Conservation (phyloP, 768 basidiomycete genomes). For the Leccinum broughii region DNA sequence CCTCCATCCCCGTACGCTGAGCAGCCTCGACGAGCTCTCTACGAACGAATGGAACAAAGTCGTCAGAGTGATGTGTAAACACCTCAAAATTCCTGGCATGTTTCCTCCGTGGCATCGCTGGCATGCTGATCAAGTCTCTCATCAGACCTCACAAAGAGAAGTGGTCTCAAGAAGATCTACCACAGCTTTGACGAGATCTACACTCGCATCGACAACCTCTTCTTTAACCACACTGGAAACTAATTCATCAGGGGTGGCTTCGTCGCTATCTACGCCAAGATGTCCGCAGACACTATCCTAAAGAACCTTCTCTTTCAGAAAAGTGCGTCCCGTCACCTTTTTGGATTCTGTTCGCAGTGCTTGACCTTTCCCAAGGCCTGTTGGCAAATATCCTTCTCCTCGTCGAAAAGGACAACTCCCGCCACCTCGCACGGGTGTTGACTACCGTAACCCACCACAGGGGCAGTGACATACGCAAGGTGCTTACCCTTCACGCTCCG, state of each 20-base stretch:
- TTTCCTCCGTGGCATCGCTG: too few relatives aligned
- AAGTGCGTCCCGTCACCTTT: conserved; percentile 36
- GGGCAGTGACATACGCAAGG: conserved; percentile 46
- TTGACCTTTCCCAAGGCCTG: conserved; percentile 41
- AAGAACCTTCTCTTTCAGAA: conserved; percentile 24
- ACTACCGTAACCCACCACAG: conserved; percentile 64
- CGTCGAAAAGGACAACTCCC: conserved; percentile 44
- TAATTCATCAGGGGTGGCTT: too few relatives aligned
- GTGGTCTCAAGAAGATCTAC: too few relatives aligned
- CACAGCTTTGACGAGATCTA: too few relatives aligned
- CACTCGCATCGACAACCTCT: too few relatives aligned
- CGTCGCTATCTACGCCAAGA: too few relatives aligned
- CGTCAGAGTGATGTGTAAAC: conserved; percentile 48
- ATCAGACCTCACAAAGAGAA: too few relatives aligned
- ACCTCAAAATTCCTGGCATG: conserved; percentile 41
- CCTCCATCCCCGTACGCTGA: neutral
- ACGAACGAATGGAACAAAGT: conserved; percentile 50
- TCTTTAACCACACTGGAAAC: too few relatives aligned
- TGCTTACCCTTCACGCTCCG: conserved; percentile 47
- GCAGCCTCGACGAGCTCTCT: conserved; percentile 22
- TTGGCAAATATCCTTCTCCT: conserved; percentile 50
- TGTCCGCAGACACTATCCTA: too few relatives aligned
- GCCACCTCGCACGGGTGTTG: conserved; percentile 53
- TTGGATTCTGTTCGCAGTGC: too few relatives aligned
- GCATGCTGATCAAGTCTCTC: too few relatives aligned